Conservation (phyloP, 352 stramenopile species). For the Aphanomyces stellatus region DNA sequence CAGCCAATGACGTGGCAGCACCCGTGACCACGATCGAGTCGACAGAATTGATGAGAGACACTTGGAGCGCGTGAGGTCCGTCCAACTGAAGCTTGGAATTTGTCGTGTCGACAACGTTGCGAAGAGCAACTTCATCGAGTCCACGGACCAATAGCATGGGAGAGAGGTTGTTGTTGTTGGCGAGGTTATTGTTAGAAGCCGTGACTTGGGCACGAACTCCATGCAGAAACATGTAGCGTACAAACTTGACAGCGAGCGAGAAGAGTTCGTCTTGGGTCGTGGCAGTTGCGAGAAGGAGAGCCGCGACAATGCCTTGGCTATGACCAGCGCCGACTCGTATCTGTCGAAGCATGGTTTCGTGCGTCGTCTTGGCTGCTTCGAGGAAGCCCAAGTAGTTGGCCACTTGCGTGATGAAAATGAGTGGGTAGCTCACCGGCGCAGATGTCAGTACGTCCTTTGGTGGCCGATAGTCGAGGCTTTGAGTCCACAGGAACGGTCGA, state of each 20-base stretch:
- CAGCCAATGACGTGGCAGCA: too few relatives aligned
- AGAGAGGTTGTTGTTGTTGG: constrained; percentile 25
- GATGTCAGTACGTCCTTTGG: constrained; percentile 23
- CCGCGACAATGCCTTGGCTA: constrained; percentile 71
- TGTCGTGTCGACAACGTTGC: constrained; percentile 39
- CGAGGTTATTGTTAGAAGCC: constrained; percentile 24
- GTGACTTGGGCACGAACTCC: constrained; percentile 60
- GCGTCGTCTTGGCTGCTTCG: constrained; percentile 32
- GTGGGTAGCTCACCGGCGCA: constrained; percentile 64
- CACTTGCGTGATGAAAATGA: constrained; percentile 63
- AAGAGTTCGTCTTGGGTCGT: constrained; percentile 43
- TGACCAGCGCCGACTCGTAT: constrained; percentile 42
- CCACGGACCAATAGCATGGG: constrained; percentile 69
- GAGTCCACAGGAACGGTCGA: constrained; percentile 1
- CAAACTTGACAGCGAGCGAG: constrained; percentile 30
- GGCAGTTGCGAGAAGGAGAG: constrained; percentile 49
- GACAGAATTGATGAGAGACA: constrained; percentile 61
- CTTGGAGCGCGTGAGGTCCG: constrained; percentile 42
- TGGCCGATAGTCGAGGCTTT: neutral
- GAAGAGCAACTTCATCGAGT: constrained; percentile 40
- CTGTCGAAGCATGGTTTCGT: constrained; percentile 45
- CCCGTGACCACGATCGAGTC: constrained; percentile 64
- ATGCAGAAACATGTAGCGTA: constrained; percentile 79
- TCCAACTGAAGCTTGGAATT: constrained; percentile 32
- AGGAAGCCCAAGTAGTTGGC: constrained; percentile 71